Evolutionary conservation across 2,329 filamentous ascomycete species (phyloP), one percentile per base, ranked within the genome.

Genomic region (Penicillium janthinellum): DNA sequence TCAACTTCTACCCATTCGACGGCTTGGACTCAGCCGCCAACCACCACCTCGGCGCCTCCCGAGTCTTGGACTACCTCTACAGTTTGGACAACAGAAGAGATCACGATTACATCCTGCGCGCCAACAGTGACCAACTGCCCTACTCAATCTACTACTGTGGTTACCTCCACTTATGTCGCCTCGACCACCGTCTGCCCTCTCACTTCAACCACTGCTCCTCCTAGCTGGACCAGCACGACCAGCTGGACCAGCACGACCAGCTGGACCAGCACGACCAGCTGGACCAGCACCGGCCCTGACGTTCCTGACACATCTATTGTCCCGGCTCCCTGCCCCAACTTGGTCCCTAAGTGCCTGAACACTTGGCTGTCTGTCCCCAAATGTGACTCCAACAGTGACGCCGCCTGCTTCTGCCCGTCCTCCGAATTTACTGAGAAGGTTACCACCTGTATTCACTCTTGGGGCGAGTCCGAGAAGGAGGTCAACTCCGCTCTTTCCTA

Each of bases 301-400:
- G 11, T 6, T 1, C 47, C 66, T 20, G 59, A 42, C 41, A 58
- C 64, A 25, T 64, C 71, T 35, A 62, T 62, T 61, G 66, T 65
- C 35, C 54, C 67, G 4, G 72, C 71, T 50, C 69, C 68, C 34
- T 79, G 86, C 78, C 91, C 92, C 57, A 77, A 81, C 12, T 83
- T 94, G 52, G 88, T 96, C 44, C 93, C 93, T 62, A 86, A 86
- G 72, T 97, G 93, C 83, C 79, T 97, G 78, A 94, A 93, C 85
- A 95, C 92, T 69, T 96, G 91, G 90, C 79, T 96, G 71, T 85
- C 86, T 73, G 64, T 76, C 7, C 84, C 89, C 53, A 80, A 84
- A 71, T 97, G 93, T 85, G 82, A 84, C 69, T 87, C 90, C 81
- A 96, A 96, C 87, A 88, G 89, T 42, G 91, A 96, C 73, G 79